Percentiles rank a stretch among this genome's conserved stretches.
phyloP scores from a whole-genome alignment of 169 alveolate genomes.

The Eimeria tenella region DNA sequence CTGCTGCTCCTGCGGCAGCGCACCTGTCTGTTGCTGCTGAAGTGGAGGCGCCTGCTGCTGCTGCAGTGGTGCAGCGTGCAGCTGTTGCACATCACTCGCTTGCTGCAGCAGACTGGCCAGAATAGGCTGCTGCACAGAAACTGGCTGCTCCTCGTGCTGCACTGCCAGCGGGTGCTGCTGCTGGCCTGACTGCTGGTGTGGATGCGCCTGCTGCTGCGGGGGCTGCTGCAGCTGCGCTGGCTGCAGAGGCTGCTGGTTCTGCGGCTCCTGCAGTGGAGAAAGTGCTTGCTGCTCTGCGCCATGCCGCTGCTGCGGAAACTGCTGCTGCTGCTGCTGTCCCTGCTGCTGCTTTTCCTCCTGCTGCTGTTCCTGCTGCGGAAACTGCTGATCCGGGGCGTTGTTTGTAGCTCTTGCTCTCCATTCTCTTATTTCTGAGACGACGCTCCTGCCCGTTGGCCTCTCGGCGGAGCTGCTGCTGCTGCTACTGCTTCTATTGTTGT shows the following conservation, averaged over 20 bases:
- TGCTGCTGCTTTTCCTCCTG: slow-evolving; percentile 15
- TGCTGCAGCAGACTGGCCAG: not conserved
- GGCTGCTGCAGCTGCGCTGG: too few species aligned
- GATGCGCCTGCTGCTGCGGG: not conserved
- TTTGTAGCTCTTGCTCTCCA: not conserved
- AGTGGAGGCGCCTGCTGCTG: not conserved
- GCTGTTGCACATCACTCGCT: not conserved
- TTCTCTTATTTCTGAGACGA: not conserved
- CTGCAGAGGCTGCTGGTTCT: not conserved
- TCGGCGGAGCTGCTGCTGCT: slow-evolving; percentile 16
- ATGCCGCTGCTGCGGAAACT: not conserved
- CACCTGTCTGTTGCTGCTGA: not conserved
- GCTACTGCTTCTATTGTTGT: not conserved
- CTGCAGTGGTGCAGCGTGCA: not conserved
- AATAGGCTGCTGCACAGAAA: not conserved
- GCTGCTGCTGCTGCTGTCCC: not conserved
- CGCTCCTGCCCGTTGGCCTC: not conserved
- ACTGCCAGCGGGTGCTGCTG: not conserved
- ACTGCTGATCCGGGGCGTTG: not conserved
- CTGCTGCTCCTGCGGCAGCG: not conserved
- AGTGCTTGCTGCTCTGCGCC: not conserved
- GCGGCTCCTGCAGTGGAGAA: not conserved
- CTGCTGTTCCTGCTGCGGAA: slow-evolving; percentile 3
- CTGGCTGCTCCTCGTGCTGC: not conserved
- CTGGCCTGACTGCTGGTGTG: not conserved